Evolutionary conservation across 2,329 filamentous ascomycete genomes (phyloP).

Genomic region (Penicillium paneum): DNA sequence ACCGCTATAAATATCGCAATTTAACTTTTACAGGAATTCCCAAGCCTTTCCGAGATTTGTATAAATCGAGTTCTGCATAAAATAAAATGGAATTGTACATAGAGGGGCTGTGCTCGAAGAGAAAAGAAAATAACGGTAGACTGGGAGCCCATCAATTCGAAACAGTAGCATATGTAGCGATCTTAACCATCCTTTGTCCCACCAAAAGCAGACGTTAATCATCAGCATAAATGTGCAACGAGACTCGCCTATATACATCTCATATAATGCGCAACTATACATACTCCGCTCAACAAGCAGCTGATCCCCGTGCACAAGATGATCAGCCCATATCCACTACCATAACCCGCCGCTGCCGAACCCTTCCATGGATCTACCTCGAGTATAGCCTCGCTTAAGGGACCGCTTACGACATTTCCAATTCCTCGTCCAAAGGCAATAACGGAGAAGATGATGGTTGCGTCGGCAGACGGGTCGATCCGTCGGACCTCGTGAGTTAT

Average conservation of each 20-base stretch:
- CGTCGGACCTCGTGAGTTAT: constrained; percentile 44
- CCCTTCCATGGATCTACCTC: constrained; percentile 16
- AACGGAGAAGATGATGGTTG: constrained; percentile 49
- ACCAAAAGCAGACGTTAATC: background rate
- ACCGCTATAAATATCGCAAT: background rate
- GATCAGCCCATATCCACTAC: constrained; percentile 27
- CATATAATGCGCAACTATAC: constrained; percentile 22
- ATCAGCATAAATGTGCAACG: background rate
- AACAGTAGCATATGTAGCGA: background rate
- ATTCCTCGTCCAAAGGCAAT: constrained; percentile 51
- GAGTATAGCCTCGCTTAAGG: constrained; percentile 47
- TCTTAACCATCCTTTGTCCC: background rate
- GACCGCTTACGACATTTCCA: constrained; percentile 51
- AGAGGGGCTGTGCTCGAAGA: background rate
- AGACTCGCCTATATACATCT: constrained; percentile 15
- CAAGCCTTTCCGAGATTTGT: too few species aligned
- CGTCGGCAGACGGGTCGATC: constrained; percentile 39
- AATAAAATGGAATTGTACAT: too few species aligned
- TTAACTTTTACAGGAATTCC: too few species aligned
- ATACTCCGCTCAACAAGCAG: constrained; percentile 25
- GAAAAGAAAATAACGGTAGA: too few species aligned
- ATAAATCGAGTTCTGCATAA: too few species aligned
- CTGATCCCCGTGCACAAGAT: constrained; percentile 31
- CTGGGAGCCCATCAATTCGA: background rate
- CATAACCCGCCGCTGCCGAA: constrained; percentile 23